phyloP scores from a whole-genome alignment of 176 grass and related monocot species.

The Musa schizocarpa region DNA sequence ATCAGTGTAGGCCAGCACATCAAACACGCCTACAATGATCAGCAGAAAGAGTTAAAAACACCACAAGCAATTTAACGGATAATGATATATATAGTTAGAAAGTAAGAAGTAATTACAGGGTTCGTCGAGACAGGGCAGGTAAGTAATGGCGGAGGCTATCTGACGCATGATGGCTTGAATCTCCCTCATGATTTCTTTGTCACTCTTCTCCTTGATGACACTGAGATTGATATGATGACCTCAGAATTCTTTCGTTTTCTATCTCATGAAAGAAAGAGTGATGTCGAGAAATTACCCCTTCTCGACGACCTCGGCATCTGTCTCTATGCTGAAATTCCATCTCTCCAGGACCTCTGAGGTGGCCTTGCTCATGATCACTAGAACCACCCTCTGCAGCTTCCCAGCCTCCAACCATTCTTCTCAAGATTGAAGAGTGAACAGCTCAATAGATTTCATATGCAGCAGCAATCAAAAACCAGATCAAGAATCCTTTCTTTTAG shows the following conservation, averaged over 20 bases:
- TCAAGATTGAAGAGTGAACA: slow-evolving; percentile 4
- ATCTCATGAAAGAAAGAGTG: not conserved
- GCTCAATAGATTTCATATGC: not conserved
- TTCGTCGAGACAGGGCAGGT: slow-evolving; percentile 95
- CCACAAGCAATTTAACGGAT: too few relatives aligned
- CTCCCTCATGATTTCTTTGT: slow-evolving; percentile 99
- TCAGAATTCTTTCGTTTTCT: not conserved
- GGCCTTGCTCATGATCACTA: slow-evolving; percentile 95
- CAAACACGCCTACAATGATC: slow-evolving; percentile 58
- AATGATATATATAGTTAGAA: too few relatives aligned
- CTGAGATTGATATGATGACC: slow-evolving; percentile 18
- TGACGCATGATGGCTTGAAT: slow-evolving; percentile 99
- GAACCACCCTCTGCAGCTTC: slow-evolving; percentile 80
- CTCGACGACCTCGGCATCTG: slow-evolving; percentile 78
- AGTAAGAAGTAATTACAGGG: slow-evolving; percentile 36
- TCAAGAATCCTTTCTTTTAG: not conserved
- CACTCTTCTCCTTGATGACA: slow-evolving; percentile 77
- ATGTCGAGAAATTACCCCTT: slow-evolving; percentile 36
- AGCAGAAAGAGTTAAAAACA: not conserved
- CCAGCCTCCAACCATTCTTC: slow-evolving; percentile 88
- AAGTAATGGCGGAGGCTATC: slow-evolving; percentile 84
- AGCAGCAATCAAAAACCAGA: not conserved
- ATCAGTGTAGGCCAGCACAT: slow-evolving; percentile 95
- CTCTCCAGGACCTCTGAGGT: slow-evolving; percentile 86
- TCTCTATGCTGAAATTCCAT: slow-evolving; percentile 94